A percentile compares a stretch with the other conserved stretches of the same genome.
phyloP scores from a whole-genome alignment of 1,139 yeast genomes.

The Ogataea hybrid region DNA sequence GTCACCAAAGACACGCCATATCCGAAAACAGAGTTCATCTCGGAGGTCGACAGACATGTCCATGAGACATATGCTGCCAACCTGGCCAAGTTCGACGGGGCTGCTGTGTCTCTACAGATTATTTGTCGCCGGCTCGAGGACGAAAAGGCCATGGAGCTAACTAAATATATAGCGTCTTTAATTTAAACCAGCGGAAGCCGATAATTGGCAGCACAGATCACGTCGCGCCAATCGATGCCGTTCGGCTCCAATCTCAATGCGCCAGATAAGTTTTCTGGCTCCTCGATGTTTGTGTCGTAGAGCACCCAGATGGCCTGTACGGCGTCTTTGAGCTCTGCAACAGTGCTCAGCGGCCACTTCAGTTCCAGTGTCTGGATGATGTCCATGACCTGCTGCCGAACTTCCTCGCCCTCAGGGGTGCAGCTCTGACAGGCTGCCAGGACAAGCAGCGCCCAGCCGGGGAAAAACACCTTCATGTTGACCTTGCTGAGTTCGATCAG shows the following conservation, averaged over 20 bases:
- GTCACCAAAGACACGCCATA: conserved; percentile 36
- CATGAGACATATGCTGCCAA: conserved; percentile 7
- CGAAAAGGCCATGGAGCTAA: conserved; percentile 9
- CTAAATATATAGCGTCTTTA: background rate
- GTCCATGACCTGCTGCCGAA: conserved; percentile 19
- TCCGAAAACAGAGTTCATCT: conserved; percentile 3
- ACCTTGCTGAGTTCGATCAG: conserved; percentile 9
- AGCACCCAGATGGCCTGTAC: conserved; percentile 32
- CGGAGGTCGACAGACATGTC: conserved; percentile 6
- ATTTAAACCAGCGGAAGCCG: conserved; percentile 14
- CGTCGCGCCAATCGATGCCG: conserved; percentile 29
- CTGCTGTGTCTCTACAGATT: conserved; percentile 9
- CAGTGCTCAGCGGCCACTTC: conserved; percentile 29
- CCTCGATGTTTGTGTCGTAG: conserved; percentile 24
- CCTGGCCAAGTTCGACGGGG: conserved; percentile 10
- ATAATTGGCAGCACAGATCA: conserved; percentile 14
- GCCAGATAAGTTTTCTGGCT: conserved; percentile 9
- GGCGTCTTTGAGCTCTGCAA: conserved; percentile 25
- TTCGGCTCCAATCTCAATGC: background rate
- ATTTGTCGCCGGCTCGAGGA: conserved; percentile 11
- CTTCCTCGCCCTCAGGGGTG: conserved; percentile 14
- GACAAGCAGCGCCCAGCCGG: conserved; percentile 33
- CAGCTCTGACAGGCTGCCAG: conserved; percentile 21
- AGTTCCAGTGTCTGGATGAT: conserved; percentile 23
- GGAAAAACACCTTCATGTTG: conserved; percentile 21